Evolutionary conservation across 306 rosid genomes (phyloP).

Genomic region (Fagus crenata): DNA sequence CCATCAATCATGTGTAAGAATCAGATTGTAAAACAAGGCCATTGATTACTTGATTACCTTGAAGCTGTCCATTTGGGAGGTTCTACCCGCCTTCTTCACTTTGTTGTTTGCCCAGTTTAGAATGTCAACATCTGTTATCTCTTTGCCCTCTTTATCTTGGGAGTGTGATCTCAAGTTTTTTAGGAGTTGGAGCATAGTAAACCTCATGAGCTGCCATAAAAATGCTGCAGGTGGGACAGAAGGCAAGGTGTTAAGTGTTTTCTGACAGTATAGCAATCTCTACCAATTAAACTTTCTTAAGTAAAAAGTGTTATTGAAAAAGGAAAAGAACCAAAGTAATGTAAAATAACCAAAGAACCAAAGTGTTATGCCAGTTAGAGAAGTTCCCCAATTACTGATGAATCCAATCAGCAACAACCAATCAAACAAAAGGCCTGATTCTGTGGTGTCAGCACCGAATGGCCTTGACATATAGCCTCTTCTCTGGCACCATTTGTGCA

Average conservation of each 20-base stretch:
- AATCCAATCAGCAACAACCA: neutral
- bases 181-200: slow-evolving; percentile 89
- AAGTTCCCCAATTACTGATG: neutral
- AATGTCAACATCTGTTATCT: slow-evolving; percentile 88
- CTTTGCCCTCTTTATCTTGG: slow-evolving; percentile 75
- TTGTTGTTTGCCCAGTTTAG: slow-evolving; percentile 89
- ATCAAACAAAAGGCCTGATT: neutral
- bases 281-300: neutral
- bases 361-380: neutral
- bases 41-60: slow-evolving; percentile 57
- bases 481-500: neutral
- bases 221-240: slow-evolving; percentile 54
- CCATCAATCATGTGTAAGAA: slow-evolving; percentile 6
- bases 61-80: slow-evolving; percentile 87
- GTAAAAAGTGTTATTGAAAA: neutral
- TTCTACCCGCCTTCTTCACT: slow-evolving; percentile 79
- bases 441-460: neutral
- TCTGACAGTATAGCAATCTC: neutral
- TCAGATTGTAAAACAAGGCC: neutral
- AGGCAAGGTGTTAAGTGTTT: slow-evolving; percentile 13
- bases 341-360: no score
- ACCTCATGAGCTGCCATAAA: slow-evolving; percentile 99
- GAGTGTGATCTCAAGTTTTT: slow-evolving; percentile 92
- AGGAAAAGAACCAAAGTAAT: neutral
- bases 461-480: neutral